Base-by-base conservation (phyloP, 2,329 filamentous ascomycete species). In the Aspergillus sp. region DNA sequence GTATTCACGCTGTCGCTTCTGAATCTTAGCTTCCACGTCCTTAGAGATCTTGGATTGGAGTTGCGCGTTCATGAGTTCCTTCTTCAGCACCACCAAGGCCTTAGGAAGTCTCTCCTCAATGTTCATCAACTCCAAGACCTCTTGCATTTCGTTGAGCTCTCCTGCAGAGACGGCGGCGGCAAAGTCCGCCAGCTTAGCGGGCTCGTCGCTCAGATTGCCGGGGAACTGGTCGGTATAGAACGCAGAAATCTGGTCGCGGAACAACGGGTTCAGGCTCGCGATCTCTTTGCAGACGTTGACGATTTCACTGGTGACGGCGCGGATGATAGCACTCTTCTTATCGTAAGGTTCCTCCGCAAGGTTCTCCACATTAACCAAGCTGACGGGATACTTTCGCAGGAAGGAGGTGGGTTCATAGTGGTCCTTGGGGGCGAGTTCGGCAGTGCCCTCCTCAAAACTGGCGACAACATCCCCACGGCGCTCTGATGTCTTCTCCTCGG, bases 271-370 rank as follows among this genome's bases (percentile, higher is more conserved):
- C 78, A 97, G 87, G 48, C 88, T 90, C 8, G 94, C 94, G 57
- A 99, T 92, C 75, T 98, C 93, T 79, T 97, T 98, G 83, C 97
- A 98, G 0, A 96, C 95, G 74, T 97, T 98, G 73, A 99, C 92
- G 63, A 99, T 98, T 79, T 99, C 96, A 71, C 94, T 96, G 53
- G 94, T 95, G 49, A 99, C 88, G 11, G 95, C 95, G 58, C 92
- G 89, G 62, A 98, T 92, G 36, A 95, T 88, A 17, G 89, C 89
- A 71, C 90, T 95, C 78, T 94, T 96, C 72, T 92, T 89, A 75
- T 98, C 95, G 73, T 91, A 91, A 0, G 92, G 89, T 71, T 96
- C 90, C 70, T 99, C 95, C 0, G 83, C 82, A 57, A 99, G 83
- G 69, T 99, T 99, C 63, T 98, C 92, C 41, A 98, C 93, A 68